phyloP scores from a whole-genome alignment of 1,284 basidiomycete species.

The Mycena sp. region DNA sequence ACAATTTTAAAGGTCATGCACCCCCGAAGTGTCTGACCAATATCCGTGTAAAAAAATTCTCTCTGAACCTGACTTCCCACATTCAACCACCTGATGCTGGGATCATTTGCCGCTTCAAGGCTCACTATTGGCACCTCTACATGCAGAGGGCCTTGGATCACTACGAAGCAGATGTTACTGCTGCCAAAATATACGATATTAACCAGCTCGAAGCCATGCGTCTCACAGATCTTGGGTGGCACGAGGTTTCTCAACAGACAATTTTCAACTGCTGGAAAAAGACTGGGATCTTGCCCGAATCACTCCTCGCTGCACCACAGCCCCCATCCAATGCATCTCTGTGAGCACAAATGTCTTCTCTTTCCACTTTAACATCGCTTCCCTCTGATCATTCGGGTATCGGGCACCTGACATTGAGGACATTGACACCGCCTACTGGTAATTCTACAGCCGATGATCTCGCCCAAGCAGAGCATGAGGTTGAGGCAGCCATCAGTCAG shows the following conservation, averaged over 20 bases:
- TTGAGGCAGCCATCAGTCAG: too few species aligned
- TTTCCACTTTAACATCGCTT: too few species aligned
- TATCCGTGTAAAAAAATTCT: slow-evolving; percentile 36
- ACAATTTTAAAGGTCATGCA: too few species aligned
- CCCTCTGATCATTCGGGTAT: too few species aligned
- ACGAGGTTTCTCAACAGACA: slow-evolving; percentile 33
- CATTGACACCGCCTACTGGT: too few species aligned
- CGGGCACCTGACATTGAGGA: too few species aligned
- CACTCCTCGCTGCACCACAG: too few species aligned
- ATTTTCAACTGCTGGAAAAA: slow-evolving; percentile 51
- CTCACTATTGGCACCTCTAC: slow-evolving; percentile 32
- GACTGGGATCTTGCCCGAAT: slow-evolving; percentile 29
- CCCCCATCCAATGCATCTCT: too few species aligned
- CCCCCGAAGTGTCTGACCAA: slow-evolving; percentile 34
- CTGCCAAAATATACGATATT: too few species aligned
- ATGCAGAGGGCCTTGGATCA: slow-evolving; percentile 38
- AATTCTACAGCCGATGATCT: too few species aligned
- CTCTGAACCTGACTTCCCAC: slow-evolving; percentile 39
- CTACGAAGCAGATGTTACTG: slow-evolving; percentile 40
- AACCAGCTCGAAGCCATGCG: slow-evolving; percentile 44
- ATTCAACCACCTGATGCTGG: slow-evolving; percentile 43
- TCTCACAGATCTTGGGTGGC: slow-evolving; percentile 43
- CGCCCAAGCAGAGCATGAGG: too few species aligned
- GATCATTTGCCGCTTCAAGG: slow-evolving; percentile 43
- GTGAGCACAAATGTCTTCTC: too few species aligned